Percentiles rank a stretch among this genome's conserved stretches.
Conservation (phyloP, 495 filamentous ascomycete species). For the Hypoxylon rickii region DNA sequence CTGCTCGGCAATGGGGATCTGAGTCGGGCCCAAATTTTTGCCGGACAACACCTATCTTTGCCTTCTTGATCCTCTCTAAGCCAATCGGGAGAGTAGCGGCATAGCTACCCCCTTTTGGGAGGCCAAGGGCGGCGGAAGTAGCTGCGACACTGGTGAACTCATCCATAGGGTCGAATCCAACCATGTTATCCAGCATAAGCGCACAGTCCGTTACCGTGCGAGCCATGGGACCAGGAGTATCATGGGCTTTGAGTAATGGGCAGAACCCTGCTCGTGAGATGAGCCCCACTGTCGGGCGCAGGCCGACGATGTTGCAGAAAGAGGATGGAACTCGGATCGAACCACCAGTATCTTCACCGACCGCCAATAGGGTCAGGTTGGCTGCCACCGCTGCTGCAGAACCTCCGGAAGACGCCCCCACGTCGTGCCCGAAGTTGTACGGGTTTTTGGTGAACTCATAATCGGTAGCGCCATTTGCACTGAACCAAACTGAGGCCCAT, state of each 20-base stretch:
- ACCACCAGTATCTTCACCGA: conserved; percentile 37
- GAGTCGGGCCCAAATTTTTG: conserved; percentile 39
- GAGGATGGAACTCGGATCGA: conserved; percentile 21
- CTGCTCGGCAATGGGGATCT: conserved; percentile 24
- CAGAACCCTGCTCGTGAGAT: conserved; percentile 41
- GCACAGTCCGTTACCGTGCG: conserved; percentile 45
- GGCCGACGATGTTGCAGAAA: conserved; percentile 31
- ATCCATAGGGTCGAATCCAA: conserved; percentile 40
- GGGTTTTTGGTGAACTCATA: conserved; percentile 30
- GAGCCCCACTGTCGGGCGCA: conserved; percentile 33
- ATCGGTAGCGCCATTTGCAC: conserved; percentile 21
- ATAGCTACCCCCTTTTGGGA: conserved; percentile 37
- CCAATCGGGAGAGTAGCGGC: conserved; percentile 24
- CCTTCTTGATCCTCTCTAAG: conserved; percentile 17
- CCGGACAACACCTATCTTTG: conserved; percentile 35
- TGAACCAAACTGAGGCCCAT: conserved; percentile 25
- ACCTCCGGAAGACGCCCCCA: conserved; percentile 32
- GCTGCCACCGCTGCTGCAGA: conserved; percentile 39
- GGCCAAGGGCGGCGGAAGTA: conserved; percentile 21
- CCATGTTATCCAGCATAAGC: conserved; percentile 40
- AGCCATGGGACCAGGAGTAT: conserved; percentile 44
- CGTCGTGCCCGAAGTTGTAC: conserved; percentile 22
- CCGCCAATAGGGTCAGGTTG: conserved; percentile 37
- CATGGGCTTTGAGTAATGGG: conserved; percentile 39
- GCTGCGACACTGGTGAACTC: conserved; percentile 34